phyloP scores from a whole-genome alignment of 2,329 filamentous ascomycete genomes.

The Parastagonospora avenae region DNA sequence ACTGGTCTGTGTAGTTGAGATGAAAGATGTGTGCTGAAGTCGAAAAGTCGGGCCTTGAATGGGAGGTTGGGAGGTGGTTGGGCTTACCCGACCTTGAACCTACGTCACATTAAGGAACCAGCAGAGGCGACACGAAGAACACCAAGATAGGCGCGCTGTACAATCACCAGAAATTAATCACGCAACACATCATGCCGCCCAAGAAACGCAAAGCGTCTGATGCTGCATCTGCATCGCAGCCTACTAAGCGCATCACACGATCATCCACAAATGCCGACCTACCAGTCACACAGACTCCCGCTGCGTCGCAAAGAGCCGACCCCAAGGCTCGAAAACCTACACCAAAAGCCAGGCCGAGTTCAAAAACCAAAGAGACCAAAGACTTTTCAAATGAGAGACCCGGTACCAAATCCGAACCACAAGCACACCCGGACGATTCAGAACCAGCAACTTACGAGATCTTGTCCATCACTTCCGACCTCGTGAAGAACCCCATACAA shows the following conservation, averaged over 20 bases:
- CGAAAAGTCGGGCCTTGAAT: too few species aligned
- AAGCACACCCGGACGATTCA: not conserved
- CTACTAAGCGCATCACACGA: constrained; percentile 16
- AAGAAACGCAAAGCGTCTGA: constrained; percentile 9
- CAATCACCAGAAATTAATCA: too few species aligned
- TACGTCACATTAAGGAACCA: too few species aligned
- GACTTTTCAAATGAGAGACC: not conserved
- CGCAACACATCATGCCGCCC: constrained; percentile 12
- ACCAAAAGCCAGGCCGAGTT: not conserved
- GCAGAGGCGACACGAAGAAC: too few species aligned
- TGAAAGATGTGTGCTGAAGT: too few species aligned
- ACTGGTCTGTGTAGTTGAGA: too few species aligned
- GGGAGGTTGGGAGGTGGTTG: too few species aligned
- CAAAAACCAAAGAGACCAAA: not conserved
- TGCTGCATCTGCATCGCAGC: not conserved
- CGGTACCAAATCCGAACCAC: not conserved
- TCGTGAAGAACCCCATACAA: constrained; percentile 25
- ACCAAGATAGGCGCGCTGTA: too few species aligned
- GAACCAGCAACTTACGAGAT: not conserved
- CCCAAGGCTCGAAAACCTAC: not conserved
- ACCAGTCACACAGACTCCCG: not conserved
- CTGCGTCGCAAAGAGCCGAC: not conserved
- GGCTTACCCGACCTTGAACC: too few species aligned
- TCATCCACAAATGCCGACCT: constrained; percentile 8
- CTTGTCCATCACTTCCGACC: constrained; percentile 16